Evolutionary conservation across 768 basidiomycete species (phyloP), one percentile per base, ranked within the genome.

Genomic region (Lactifluus rugatus): DNA sequence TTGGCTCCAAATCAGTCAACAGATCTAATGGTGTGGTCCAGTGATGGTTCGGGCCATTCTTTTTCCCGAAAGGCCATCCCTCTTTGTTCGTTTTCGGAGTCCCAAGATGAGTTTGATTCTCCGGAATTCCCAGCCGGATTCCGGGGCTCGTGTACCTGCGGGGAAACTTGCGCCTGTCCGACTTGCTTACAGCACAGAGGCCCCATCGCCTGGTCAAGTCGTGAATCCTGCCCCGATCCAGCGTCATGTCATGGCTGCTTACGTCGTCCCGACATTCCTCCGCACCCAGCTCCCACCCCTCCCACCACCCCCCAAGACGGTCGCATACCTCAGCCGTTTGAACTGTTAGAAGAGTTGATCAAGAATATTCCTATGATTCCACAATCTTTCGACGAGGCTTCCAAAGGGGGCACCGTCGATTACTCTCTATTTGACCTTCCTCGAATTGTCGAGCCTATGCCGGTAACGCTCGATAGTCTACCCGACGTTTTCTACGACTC

Each of bases 401-500:
- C 42, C 14, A 55, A 56, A 44, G 45, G 41, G 31, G 54, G 49
- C 9, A 9, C 44, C 8, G 19, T 19, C 26, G 21, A 54, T 39
- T 51, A 46, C 32, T 13, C 53, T 11, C 14, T 50, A 9, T 60
- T 58, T 17, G 45, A 39, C 26, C 60, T 50, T 39, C 54, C 56
- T 7, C 49, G 50, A 28, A 54, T 62, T 34, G 54, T 61, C 28
- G 67, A 65, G 44, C 54, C 59, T 4, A 50, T 63, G 26, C 37
- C 62, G 10, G 48, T 62, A 10, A 32, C 60, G 17, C 45, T 54
- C 11, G 59, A 48, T 37, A 63, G 64, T 11, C 50, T 57, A 13
- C 62, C 62, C 26, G 69, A 70, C 23, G 67, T 69, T 26, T 72
- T 71, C 51, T 65, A 58, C 21, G 69, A 71, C 48, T 70, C 54